Evolutionary conservation across 148 eudicot species (phyloP), one percentile per base, ranked within the genome.

Genomic region (Chenopodium formosanum): DNA sequence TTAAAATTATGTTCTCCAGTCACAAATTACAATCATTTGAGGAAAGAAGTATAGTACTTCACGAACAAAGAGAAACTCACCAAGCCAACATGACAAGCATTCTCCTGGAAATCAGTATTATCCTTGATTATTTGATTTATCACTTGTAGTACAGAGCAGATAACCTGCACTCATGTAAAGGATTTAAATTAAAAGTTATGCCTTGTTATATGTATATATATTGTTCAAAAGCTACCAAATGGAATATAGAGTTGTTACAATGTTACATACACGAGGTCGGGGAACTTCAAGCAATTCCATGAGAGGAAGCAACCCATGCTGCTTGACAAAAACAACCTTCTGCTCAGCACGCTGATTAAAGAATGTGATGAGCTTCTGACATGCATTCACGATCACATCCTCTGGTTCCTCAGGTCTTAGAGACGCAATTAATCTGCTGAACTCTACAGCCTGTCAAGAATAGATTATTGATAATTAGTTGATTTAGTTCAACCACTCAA

Each of bases 41-140:
- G 20, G 31, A 69, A n/a, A 64, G 25, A 40, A n/a, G 27, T 68
- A 52, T 4, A 74, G 40, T 37, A 73, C 11, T 44, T 9, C 64
- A 75, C 79, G 20, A 52, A 67, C 65, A 81, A 72, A 48, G 27
- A 75, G 73, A 46, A 32, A 92, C 97, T 88, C 86, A 96, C 99
- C 83, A 96, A 88, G 83, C 99, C 99, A 82, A 96, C 92, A 79
- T 94, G 97, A 85, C 97, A 96, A 80, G 99, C 99, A 94, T 92
- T 96, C 84, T 94, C 99, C 89, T 86, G 99, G 79, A 90, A 91
- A 74, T 92, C 94, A 19, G 89, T 85, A 82, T 92, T 94, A 86
- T 94, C 99, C 83, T 90, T 94, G 80, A 96, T 89, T 68, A 96
- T 91, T 84, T 89, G 92, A 83, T 96, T 96, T 77, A 96, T 85